Evolutionary conservation across 1,139 yeast species (phyloP), one percentile per base, ranked within the genome.

Genomic region (Debaryomyces singareniensis): DNA sequence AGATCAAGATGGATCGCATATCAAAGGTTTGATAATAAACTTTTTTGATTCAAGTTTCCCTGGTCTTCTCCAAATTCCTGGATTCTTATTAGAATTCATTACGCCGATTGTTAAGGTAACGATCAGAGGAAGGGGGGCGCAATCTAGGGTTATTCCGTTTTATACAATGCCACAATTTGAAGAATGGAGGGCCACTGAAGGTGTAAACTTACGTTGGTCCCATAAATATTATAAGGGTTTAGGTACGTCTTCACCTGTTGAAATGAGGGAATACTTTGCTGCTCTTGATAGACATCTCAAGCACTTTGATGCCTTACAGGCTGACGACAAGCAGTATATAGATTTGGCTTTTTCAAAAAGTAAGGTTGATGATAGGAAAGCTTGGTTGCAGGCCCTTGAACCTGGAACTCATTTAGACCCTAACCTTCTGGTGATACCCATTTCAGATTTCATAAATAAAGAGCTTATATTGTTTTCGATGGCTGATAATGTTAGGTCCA

Each of bases 1-100:
- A 60, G 99, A 93, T 84, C 96, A 89, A 48, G 99, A 93, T 70
- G 99, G 99, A 36, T 84, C 95, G 13, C 99, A 93, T 64, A 93
- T 93, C 51, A 93, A 93, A 55, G 99, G 99, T 40, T 71, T 93
- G 45, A 75, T 93, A 39, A 93, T 93, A 49, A 93, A 93, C 53
- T 93, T 91, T 51, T 62, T 93, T 37, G 97, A 91, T 55, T 75
- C 93, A 4, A 83, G 95, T 27, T 93, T 93, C 61, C 98, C 98
- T 1, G 98, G 97, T 1, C 64, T 93, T 40, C 66, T 93, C 26
- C 83, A 82, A 37, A 73, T 91, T 30, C 96, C 97, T 1, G 97
- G 96, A 1, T 93, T 93, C 45, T 64, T 93, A 44, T 70, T 87
- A 25, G 98, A 91, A 52, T 93, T 93, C 47, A 87, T 93, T 37